Percentiles rank a stretch among this genome's conserved stretches.
phyloP scores from a whole-genome alignment of 2,329 filamentous ascomycete genomes.

The Fusarium anthophilum region DNA sequence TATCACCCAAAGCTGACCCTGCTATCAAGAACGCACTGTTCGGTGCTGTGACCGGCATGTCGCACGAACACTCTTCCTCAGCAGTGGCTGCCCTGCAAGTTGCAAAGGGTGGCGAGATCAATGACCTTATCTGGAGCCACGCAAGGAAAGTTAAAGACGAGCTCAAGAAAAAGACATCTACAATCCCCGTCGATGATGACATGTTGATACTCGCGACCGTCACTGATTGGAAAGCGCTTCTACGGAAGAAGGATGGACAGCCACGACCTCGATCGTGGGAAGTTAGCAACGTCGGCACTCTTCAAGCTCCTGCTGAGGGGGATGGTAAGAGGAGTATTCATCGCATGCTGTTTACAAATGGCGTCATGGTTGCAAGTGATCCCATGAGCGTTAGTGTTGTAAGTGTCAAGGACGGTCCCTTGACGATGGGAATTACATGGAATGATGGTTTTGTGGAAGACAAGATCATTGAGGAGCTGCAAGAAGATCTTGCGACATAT shows the following conservation, averaged over 20 bases:
- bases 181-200: slow-evolving; percentile 55
- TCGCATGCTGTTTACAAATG: slow-evolving; percentile 61
- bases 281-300: slow-evolving; percentile 61
- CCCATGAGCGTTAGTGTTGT: slow-evolving; percentile 58
- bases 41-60: slow-evolving; percentile 51
- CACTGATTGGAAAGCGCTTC: slow-evolving; percentile 55
- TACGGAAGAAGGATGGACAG: slow-evolving; percentile 53
- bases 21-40: slow-evolving; percentile 48
- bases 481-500: slow-evolving; percentile 47
- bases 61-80: slow-evolving; percentile 43
- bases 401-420: slow-evolving; percentile 52
- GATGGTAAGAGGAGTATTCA: slow-evolving; percentile 48
- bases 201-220: slow-evolving; percentile 54
- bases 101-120: slow-evolving; percentile 20
- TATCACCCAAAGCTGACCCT: slow-evolving; percentile 40
- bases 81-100: slow-evolving; percentile 41
- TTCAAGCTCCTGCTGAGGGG: background rate
- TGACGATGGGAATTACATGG: slow-evolving; percentile 59
- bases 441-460: slow-evolving; percentile 56
- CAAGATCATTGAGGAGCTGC: slow-evolving; percentile 50
- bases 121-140: slow-evolving; percentile 54
- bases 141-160: slow-evolving; percentile 49
- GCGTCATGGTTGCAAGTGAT: slow-evolving; percentile 54
- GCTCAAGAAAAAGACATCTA: slow-evolving; percentile 46
- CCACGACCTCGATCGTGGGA: slow-evolving; percentile 58